phyloP scores from a whole-genome alignment of 768 basidiomycete species.

The Naganishia vaughanmartiniae region DNA sequence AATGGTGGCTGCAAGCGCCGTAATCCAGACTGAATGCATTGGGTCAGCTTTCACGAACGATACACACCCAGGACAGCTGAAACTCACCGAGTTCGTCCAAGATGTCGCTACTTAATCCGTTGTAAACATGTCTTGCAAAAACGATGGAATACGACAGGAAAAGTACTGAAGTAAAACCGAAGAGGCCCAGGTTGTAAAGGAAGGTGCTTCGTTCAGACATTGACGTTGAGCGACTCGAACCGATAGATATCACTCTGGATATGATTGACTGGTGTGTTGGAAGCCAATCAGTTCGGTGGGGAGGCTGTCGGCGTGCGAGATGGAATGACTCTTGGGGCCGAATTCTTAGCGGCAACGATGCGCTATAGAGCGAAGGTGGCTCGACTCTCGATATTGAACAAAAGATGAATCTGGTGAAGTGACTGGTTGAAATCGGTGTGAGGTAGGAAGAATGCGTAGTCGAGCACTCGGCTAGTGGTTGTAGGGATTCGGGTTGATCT shows the following conservation, averaged over 20 bases:
- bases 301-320: no score
- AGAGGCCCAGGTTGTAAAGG: conserved; percentile 10
- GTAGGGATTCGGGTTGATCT: no score
- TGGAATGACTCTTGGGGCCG: no score
- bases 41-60: not conserved
- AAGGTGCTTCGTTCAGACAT: conserved; percentile 5
- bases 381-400: no score
- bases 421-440: no score
- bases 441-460: no score
- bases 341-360: no score
- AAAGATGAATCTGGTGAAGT: no score
- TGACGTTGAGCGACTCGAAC: not conserved
- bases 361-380: no score
- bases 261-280: not conserved
- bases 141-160: conserved; percentile 19
- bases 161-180: conserved; percentile 11
- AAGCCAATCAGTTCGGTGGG: no score
- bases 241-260: not conserved
- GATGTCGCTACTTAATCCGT: conserved; percentile 5
- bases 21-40: not conserved
- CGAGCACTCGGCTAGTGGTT: no score
- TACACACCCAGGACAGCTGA: not conserved
- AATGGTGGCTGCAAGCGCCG: conserved; percentile 5
- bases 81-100: conserved; percentile 15
- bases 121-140: conserved; percentile 1